Base-by-base conservation (phyloP, 352 stramenopile species). In the Globisporangium alternatum region DNA sequence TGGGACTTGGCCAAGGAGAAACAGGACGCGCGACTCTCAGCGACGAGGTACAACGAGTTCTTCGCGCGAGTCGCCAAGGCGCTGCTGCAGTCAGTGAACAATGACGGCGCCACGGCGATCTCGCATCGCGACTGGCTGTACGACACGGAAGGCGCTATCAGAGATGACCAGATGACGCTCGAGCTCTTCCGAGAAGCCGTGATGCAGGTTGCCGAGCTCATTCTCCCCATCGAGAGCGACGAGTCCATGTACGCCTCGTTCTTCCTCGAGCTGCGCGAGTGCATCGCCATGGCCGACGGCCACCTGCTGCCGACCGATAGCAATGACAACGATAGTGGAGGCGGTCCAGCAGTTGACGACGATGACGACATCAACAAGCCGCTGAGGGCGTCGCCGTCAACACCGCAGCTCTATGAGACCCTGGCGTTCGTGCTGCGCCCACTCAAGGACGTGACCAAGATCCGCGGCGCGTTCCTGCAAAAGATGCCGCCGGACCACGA, bases 51-150 rank as follows among this genome's bases (percentile, higher is more conserved):
- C 70, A 60, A 79, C 17, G 68, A 59, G 6, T 89, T 91, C 68
- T 90, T 90, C 49, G 79, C 86, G 25, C 70, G 70, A 58, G 77
- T 80, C 33, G 82, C 77, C 47, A 82, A 83, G 64, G 73, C 81
- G 19, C 65, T 93, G n/a, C 49, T 93, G 8, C 69, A 87, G 52
- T 72, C 77, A 2, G 57, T 91, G 43, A 71, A 66, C 17, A 64
- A 66, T 31, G 59, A 81, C 22, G 28, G 71, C 25, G 81, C 83
- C 4, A 44, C 71, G 0, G 57, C 61, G 35, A 69, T 87, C 30
- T 80, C 78, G 0, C 58, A 75, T 47, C 70, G 79, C 12, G 83
- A 92, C 69, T 90, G 83, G 83, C 62, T 82, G n/a, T 92, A 92
- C 69, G 83, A 92, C 66, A 72, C 72, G 5, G 69, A 77, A 65